Evolutionary conservation across 176 grass and related monocot genomes (phyloP), one percentile per base, ranked within the genome.

Genomic region (Carex kokanica): DNA sequence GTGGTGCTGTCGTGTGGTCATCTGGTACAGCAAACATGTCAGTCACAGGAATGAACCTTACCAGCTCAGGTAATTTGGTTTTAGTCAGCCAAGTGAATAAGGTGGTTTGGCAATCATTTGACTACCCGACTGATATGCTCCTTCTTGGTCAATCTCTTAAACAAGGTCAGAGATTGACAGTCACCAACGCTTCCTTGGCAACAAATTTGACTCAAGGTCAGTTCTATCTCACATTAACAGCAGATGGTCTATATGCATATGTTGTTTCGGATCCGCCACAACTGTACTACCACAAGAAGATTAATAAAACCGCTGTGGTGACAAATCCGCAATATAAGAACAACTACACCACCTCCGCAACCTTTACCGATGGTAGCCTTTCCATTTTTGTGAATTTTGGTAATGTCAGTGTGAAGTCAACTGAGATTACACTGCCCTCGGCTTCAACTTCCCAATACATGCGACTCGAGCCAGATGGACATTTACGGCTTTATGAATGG

Each of bases 401-500:
- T 66, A 67, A 82, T 66, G 60, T 67, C 38, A 82, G 80, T 64
- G 16, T 82, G 20, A 82, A 82, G 45, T 64, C 62, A 64, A 18
- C 80, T 49, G 12, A 29, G 41, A 82, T 82, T 27, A 18, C 0
- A 24, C 60, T 82, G 38, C 56, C 80, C 60, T 29, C 11, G 8
- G 80, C 13, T 82, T 65, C 60, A 29, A 65, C 60, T 64, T 82
- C 79, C 21, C 79, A 82, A 66, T 82, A 82, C 58, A 82, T 82
- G 80, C 8, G 80, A 66, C 80, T 82, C 6, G 80, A 82, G 59
- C 60, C 60, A 10, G 80, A 82, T 5, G 80, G 80, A 52, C 80
- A 82, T 82, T 82, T 82, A 64, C 40, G 80, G 14, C 59, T 82
- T 82, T 82, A 82, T 25, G 80, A 82, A 82, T 82, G 80, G 80